Evolutionary conservation across 1,139 yeast genomes (phyloP), one percentile per base, ranked within the genome.

Genomic region (Hansenula lynferdii): DNA sequence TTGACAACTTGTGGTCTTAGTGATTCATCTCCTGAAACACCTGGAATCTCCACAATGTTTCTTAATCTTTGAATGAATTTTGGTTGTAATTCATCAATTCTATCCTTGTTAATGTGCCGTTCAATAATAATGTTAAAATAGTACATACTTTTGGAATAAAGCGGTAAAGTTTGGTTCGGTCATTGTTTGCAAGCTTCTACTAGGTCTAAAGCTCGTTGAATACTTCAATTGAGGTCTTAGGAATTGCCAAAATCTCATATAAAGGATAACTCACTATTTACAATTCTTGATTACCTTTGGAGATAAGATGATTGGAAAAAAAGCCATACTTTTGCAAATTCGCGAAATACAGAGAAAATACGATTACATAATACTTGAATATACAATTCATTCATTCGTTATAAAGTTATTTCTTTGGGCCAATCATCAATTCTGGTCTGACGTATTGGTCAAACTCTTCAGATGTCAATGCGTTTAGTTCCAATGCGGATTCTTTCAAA

Each of bases 381-480:
- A 12, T 32, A 24, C n/a, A 20, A 14, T 28, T 17, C 18, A 28
- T 18, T 11, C 14, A 28, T 18, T 24, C 25, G n/a, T n/a, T n/a
- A n/a, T n/a, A n/a, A n/a, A n/a, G n/a, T n/a, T 42, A 48, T 36
- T 49, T 48, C 61, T 82, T 82, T 56, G 98, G 98, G 43, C 97
- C 96, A 69, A 92, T 78, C 98, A 92, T 92, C 60, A 85, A 80
- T 72, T 92, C 97, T 50, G 98, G 98, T 65, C 87, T 81, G 52
- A 92, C 98, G 95, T 96, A 92, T 66, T 87, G 75, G 64, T 89
- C 95, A 56, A 92, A 92, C 68, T 90, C 96, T 59, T 80, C 83
- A 50, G 76, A 80, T 42, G 78, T 75, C 61, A 92, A 75, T 42
- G 84, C 89, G 43, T 86, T 86, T 60, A 94, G 79, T 66, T 92